Percentiles rank a stretch among this genome's conserved stretches.
Conservation (phyloP, 768 basidiomycete species). For the Panaeolus cyanescens region DNA sequence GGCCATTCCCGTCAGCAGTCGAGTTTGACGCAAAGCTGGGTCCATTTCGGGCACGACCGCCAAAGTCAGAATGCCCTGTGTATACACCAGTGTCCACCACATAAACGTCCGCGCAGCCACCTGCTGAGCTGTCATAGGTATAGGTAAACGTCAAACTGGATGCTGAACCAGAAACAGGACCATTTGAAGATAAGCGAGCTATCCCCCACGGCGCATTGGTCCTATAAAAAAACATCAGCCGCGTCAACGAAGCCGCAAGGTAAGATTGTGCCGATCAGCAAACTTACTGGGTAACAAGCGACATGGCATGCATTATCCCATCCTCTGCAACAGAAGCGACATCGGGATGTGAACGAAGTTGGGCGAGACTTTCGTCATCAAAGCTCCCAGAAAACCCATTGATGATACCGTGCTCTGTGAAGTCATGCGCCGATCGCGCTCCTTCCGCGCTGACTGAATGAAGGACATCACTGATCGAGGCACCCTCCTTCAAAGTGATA, state of each 20-base stretch:
- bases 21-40: constrained; percentile 29
- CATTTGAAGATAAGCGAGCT: constrained; percentile 23
- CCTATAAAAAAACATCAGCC: no score
- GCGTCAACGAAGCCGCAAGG: no score
- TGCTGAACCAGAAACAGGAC: constrained; percentile 14
- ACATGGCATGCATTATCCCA: constrained; percentile 23
- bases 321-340: constrained; percentile 27
- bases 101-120: constrained; percentile 38
- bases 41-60: constrained; percentile 40
- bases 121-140: constrained; percentile 20
- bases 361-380: constrained; percentile 15
- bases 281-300: constrained; percentile 17
- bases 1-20: constrained; percentile 38
- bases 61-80: constrained; percentile 19
- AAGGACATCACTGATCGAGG: neutral
- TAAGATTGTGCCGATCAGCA: no score
- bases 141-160: constrained; percentile 18
- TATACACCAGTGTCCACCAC: constrained; percentile 19
- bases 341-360: constrained; percentile 21
- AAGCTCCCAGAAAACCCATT: constrained; percentile 30
- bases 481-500: constrained; percentile 5
- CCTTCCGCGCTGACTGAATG: neutral
- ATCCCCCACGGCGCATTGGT: constrained; percentile 38
- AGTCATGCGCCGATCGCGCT: neutral
- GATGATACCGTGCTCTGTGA: constrained; percentile 25